A percentile compares a stretch with the other conserved stretches of the same genome.
Evolutionary conservation across 2,329 filamentous ascomycete species (phyloP).

Genomic region (Grosmannia serpens): DNA sequence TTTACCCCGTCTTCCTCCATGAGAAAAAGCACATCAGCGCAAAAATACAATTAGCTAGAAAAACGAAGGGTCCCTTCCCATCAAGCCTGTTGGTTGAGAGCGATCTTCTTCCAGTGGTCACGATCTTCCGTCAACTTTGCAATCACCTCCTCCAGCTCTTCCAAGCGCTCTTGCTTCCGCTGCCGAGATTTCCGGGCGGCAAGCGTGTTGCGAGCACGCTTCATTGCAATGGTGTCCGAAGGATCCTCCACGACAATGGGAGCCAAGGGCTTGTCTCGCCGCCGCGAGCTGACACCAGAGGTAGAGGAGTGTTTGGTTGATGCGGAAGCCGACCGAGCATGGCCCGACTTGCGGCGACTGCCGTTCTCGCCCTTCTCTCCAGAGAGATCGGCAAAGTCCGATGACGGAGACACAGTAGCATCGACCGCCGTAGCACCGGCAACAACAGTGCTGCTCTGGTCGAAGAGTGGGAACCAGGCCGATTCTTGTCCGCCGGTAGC

Average conservation of each 20-base stretch:
- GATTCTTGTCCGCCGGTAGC: conserved; percentile 32
- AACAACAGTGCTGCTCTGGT: conserved; percentile 28
- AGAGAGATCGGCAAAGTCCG: conserved; percentile 15
- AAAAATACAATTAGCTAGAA: neutral
- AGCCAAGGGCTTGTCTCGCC: conserved; percentile 70
- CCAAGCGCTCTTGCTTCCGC: conserved; percentile 67
- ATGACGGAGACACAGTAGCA: conserved; percentile 29
- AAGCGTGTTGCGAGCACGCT: conserved; percentile 87
- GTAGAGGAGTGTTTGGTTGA: conserved; percentile 52
- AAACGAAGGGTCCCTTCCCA: conserved; percentile 2
- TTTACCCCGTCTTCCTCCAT: neutral
- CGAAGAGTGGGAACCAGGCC: conserved; percentile 65
- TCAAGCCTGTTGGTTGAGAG: conserved; percentile 26
- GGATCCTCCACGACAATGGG: conserved; percentile 68
- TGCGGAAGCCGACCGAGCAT: conserved; percentile 26
- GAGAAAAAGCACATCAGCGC: neutral
- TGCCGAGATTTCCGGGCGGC: conserved; percentile 88
- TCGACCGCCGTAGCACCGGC: conserved; percentile 6
- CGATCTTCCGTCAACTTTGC: conserved; percentile 54
- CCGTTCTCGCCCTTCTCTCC: conserved; percentile 28
- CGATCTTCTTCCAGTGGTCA: conserved; percentile 53
- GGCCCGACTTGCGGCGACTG: conserved; percentile 35
- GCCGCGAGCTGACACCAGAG: conserved; percentile 59
- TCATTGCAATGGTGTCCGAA: conserved; percentile 65
- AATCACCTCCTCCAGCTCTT: conserved; percentile 64